Evolutionary conservation across 805 yeast genomes (phyloP).

Genomic region (Limtongozyma cylindracea): DNA sequence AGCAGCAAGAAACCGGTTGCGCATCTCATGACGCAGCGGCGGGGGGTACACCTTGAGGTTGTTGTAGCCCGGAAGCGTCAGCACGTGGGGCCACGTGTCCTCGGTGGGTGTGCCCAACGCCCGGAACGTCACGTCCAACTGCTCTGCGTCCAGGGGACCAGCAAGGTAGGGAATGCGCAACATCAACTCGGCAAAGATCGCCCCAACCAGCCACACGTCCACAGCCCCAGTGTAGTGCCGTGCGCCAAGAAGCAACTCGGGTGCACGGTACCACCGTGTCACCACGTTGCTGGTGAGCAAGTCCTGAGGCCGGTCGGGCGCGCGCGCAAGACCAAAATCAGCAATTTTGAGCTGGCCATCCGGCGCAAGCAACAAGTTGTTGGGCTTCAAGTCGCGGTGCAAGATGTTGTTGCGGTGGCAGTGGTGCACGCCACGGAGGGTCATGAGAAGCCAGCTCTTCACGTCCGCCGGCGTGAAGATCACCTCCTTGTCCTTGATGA

Average conservation of each 20-base stretch:
- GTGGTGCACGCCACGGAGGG: conserved; percentile 82
- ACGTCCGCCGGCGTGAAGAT: conserved; percentile 71
- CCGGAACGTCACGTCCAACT: conserved; percentile 75
- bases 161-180: conserved; percentile 86
- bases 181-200: conserved; percentile 88
- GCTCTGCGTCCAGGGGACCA: conserved; percentile 77
- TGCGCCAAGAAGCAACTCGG: conserved; percentile 18
- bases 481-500: conserved; percentile 56
- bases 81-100: conserved; percentile 73
- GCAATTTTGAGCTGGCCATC: conserved; percentile 80
- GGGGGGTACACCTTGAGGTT: conserved; percentile 56
- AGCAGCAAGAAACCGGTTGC: conserved; percentile 76
- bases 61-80: conserved; percentile 52
- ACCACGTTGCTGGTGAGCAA: conserved; percentile 81
- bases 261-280: conserved; percentile 95
- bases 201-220: conserved; percentile 19
- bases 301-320: conserved; percentile 50
- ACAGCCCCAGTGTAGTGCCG: conserved; percentile 17
- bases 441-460: conserved; percentile 87
- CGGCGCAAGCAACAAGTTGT: conserved; percentile 68
- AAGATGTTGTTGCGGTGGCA: conserved; percentile 79
- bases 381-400: conserved; percentile 88
- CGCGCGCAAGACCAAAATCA: conserved; percentile 90
- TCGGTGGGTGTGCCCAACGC: conserved; percentile 96
- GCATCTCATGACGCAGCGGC: conserved; percentile 57